Base-by-base conservation (phyloP, 257 asterid species). In the Verbena officinalis region DNA sequence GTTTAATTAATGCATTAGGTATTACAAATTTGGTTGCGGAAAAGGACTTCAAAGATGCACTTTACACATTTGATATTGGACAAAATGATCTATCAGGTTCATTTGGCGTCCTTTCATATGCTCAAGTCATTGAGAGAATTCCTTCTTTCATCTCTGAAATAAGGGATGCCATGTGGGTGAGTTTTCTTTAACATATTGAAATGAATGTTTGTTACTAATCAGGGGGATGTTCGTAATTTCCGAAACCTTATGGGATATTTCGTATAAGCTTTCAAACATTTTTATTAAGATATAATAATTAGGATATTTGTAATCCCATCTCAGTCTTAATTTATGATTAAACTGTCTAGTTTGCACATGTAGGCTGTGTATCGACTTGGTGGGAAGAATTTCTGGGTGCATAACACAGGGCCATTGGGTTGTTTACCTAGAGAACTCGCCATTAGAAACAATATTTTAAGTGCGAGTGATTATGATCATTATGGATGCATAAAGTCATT, bases 331-430 rank as follows among this genome's bases (percentile, higher is more conserved):
- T 14, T 31, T 7, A 0, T 13, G 0, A 9, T 16, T 4, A 21
- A 5, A 54, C 5, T 43, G n/a, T n/a, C n/a, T n/a, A n/a, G n/a
- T n/a, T n/a, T n/a, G 20, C 23, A 42, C 14, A 40, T 38, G 14
- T 59, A 78, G 85, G 57, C 23, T 1, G 24, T 84, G 59, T 72
- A 84, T 55, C 9, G n/a, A 45, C 59, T 42, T 9, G 83, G 87
- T 22, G 90, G 80, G 61, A 77, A 53, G 77, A 84, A 74, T 4
- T 78, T 84, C 49, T 81, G 85, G 90, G 64, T 84, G 50, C 85
- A 84, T 10, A 74, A 67, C 44, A 76, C 87, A 0, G 90, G 85
- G 13, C 90, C 90, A 0, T 69, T 78, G 58, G 90, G 87, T 3
- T 81, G 87, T 54, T 64, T 84, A 34, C 88, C 84, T 9, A 45